phyloP scores from a whole-genome alignment of 768 basidiomycete genomes.

The Multifurca ochricompacta region DNA sequence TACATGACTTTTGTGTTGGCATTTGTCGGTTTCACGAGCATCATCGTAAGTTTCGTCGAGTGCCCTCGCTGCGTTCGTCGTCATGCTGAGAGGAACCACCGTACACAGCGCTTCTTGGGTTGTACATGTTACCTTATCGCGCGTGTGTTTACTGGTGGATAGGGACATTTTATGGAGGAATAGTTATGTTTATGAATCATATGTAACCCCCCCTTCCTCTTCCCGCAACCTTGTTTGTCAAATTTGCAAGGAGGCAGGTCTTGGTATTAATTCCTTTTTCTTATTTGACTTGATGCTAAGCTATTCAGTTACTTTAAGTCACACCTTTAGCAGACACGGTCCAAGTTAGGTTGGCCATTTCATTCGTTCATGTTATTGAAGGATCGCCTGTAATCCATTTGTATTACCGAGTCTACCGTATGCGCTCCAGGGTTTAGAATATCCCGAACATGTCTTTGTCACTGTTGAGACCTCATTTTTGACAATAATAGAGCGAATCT shows the following conservation, averaged over 20 bases:
- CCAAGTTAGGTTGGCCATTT: no score
- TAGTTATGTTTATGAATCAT: not conserved
- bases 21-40: slow-evolving; percentile 74
- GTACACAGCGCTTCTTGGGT: slow-evolving; percentile 44
- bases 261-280: not conserved
- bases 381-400: not conserved
- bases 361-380: no score
- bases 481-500: no score
- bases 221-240: not conserved
- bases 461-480: no score
- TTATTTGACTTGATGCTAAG: not conserved
- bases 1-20: slow-evolving; percentile 77
- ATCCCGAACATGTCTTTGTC: no score
- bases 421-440: not conserved
- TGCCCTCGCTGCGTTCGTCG: not conserved
- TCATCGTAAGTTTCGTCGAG: slow-evolving; percentile 35
- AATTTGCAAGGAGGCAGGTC: not conserved
- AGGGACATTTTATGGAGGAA: slow-evolving; percentile 11
- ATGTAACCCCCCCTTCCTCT: no score
- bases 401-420: no score
- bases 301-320: not conserved
- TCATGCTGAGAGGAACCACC: slow-evolving; percentile 20
- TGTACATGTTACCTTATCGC: slow-evolving; percentile 49
- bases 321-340: not conserved
- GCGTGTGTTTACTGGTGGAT: slow-evolving; percentile 47